Evolutionary conservation across 2,329 filamentous ascomycete genomes (phyloP).

Genomic region (Cylindrodendrum hubeiense): DNA sequence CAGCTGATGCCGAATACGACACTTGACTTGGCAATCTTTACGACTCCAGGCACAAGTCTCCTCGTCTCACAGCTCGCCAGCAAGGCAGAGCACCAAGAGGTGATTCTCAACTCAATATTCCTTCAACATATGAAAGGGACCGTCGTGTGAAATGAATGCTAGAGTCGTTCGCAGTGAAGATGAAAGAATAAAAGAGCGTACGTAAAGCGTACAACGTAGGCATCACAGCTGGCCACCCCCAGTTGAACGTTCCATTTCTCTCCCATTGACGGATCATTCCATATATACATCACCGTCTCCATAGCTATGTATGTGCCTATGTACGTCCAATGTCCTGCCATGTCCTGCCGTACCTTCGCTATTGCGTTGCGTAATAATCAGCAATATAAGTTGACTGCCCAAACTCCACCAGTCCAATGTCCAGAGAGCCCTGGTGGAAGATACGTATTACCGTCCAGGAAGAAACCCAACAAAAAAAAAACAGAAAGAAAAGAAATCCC

Average conservation of each 20-base stretch:
- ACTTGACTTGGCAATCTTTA: neutral
- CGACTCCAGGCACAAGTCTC: neutral
- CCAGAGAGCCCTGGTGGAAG: neutral
- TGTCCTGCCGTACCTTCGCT: neutral
- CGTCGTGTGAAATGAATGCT: neutral
- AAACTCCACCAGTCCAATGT: slow-evolving; percentile 36
- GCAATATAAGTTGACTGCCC: slow-evolving; percentile 23
- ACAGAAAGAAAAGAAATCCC: neutral
- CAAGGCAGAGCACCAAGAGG: too few species aligned
- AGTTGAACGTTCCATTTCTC: neutral
- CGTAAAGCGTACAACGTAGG: neutral
- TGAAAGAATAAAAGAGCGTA: neutral
- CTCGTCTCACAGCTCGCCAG: too few species aligned
- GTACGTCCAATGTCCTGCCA: neutral
- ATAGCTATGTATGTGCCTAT: neutral
- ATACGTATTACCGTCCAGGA: slow-evolving; percentile 10
- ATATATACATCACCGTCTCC: neutral
- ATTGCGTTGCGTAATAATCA: slow-evolving; percentile 20
- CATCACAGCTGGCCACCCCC: neutral
- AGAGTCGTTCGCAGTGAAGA: neutral
- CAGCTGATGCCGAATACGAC: neutral
- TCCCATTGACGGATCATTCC: neutral
- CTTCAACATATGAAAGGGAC: neutral
- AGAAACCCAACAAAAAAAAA: slow-evolving; percentile 1
- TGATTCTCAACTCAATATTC: too few species aligned